Base-by-base conservation (phyloP, 495 filamentous ascomycete species). In the Glonium stellatum region DNA sequence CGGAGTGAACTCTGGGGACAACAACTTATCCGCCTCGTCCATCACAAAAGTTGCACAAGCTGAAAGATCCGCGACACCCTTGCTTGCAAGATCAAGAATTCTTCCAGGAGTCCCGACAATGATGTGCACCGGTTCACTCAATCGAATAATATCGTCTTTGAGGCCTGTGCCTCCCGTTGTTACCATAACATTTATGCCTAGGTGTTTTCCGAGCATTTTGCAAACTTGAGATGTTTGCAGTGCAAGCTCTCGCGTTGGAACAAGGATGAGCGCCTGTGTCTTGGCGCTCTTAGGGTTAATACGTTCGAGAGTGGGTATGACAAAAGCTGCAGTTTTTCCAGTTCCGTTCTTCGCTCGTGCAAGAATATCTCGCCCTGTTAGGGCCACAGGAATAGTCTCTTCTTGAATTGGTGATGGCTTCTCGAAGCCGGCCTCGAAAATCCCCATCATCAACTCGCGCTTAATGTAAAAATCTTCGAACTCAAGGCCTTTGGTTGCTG, bases 331-430 rank as follows among this genome's bases (percentile, higher is more conserved):
- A 8, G 93, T 99, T 77, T 99, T 99, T 58, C 93, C 93, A 13
- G 93, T 99, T 41, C 93, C 93, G 67, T 99, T 99, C 74, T 99
- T 99, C 58, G 93, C 93, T 70, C 93, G 85, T 41, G 93, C 93
- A 55, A 99, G 80, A 60, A 99, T 92, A 72, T 99, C 95, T 75
- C 91, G 82, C 52, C 92, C 92, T 18, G 92, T 95, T 41, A 99
- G 82, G 19, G 92, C 93, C 59, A 97, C 92, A 21, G 93, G 93
- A 70, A 99, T 97, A 41, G 92, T 87, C 75, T 96, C 93, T 85
- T 99, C 93, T 82, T 99, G 93, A 63, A 99, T 97, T 15, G 93
- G 93, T 49, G 93, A 99, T 1, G 93, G 93, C 74, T 95, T 97
- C 70, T 99, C 93, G 74, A 96, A 99, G 53, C 93, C 93, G 65